These are phyloP conservation scores for Calonectria pteridis DNA, from an alignment of 2,329 filamentous ascomycete genomes.

Conservation along the genomic window DNA sequence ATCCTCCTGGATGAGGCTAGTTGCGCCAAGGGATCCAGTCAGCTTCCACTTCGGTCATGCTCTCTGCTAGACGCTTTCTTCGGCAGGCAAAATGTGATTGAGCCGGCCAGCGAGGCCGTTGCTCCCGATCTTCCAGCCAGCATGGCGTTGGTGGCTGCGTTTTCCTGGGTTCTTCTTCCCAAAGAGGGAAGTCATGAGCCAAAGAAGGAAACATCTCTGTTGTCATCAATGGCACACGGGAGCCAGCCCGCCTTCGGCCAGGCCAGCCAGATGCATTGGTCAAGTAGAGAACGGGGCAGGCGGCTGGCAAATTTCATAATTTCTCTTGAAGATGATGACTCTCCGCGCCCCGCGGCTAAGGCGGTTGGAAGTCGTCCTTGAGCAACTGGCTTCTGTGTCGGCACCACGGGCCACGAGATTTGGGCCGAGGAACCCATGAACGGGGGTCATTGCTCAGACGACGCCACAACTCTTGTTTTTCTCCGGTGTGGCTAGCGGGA, in stretches of 20 bases:
- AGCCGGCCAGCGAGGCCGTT: not conserved
- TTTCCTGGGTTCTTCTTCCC: not conserved
- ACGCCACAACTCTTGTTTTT: not conserved
- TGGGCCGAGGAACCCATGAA: not conserved
- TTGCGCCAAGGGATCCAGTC: not conserved
- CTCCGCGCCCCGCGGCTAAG: not conserved
- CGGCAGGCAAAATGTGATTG: not conserved
- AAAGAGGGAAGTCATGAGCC: not conserved
- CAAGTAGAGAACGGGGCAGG: not conserved
- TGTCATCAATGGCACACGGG: not conserved
- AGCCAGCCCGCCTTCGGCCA: not conserved
- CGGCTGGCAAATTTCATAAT: conserved; percentile 8
- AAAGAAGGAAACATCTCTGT: no score
- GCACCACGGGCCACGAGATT: not conserved
- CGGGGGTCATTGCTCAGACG: conserved; percentile 2
- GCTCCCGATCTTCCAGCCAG: not conserved
- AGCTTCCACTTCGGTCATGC: not conserved
- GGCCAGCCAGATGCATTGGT: not conserved
- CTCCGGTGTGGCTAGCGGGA: not conserved
- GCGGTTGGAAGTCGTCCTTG: not conserved
- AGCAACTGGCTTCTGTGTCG: not conserved
- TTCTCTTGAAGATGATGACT: not conserved
- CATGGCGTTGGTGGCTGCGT: not conserved
- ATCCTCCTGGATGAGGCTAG: not conserved
- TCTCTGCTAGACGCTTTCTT: not conserved